Evolutionary conservation across 1,139 yeast genomes (phyloP).

Genomic region (Magnusiomyces sp.): DNA sequence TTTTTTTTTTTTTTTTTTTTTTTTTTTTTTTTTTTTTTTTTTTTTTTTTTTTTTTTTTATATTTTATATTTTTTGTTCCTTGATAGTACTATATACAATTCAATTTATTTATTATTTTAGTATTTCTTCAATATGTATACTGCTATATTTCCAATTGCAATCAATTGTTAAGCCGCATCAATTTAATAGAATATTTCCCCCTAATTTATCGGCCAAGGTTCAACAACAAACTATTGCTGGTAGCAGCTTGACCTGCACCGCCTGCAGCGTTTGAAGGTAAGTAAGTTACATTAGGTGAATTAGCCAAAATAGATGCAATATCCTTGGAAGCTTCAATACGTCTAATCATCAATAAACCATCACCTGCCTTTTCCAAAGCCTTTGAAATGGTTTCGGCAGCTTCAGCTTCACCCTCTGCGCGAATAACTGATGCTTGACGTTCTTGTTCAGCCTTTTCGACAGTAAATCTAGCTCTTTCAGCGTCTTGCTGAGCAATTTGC

Average conservation of each 20-base stretch:
- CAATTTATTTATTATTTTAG: neutral
- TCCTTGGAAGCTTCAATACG: slow-evolving; percentile 95
- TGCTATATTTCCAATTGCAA: neutral
- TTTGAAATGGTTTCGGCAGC: slow-evolving; percentile 93
- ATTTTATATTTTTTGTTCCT: neutral
- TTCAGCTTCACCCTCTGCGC: slow-evolving; percentile 99
- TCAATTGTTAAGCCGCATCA: no score
- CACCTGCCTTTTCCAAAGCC: slow-evolving; percentile 92
- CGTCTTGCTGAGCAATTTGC: slow-evolving; percentile 99
- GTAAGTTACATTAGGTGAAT: slow-evolving; percentile 82
- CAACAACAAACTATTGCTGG: slow-evolving; percentile 42
- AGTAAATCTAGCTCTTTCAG: slow-evolving; percentile 89
- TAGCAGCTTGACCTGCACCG: slow-evolving; percentile 24
- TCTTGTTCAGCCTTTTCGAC: slow-evolving; percentile 98
- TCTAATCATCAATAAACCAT: slow-evolving; percentile 88
- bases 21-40: neutral
- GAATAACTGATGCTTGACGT: slow-evolving; percentile 84
- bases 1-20: neutral
- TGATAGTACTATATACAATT: neutral
- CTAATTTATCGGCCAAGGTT: slow-evolving; percentile 50
- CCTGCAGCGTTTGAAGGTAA: slow-evolving; percentile 50
- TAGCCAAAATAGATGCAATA: slow-evolving; percentile 80
- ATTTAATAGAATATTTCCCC: neutral
- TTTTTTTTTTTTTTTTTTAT: neutral
- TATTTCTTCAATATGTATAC: no score